phyloP scores from a whole-genome alignment of 2,329 filamentous ascomycete genomes.

The Aspergillus persii region DNA sequence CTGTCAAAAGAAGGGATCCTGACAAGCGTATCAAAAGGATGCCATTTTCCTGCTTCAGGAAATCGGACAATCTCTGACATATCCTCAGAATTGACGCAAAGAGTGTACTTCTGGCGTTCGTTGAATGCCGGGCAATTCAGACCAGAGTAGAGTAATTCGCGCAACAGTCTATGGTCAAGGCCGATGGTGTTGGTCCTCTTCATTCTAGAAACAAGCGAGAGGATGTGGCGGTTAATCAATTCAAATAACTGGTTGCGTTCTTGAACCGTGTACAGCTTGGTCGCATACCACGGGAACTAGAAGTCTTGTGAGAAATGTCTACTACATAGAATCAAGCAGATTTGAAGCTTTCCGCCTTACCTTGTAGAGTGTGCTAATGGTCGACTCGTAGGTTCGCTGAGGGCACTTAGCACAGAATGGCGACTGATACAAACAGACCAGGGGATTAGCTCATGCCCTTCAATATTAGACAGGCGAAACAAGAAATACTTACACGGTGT shows the following conservation, averaged over 20 bases:
- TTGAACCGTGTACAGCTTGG: constrained; percentile 44
- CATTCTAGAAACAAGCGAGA: constrained; percentile 66
- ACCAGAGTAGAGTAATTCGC: constrained; percentile 41
- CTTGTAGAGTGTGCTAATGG: constrained; percentile 53
- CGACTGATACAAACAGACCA: constrained; percentile 36
- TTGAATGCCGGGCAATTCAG: constrained; percentile 45
- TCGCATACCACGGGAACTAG: constrained; percentile 52
- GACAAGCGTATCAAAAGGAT: constrained; percentile 41
- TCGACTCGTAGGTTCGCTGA: constrained; percentile 53
- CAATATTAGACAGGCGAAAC: neutral
- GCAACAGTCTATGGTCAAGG: constrained; percentile 38
- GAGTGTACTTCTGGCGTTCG: constrained; percentile 42
- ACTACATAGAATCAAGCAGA: neutral
- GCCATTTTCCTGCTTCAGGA: constrained; percentile 30
- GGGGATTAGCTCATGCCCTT: neutral
- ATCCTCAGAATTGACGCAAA: constrained; percentile 29
- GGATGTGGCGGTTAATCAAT: constrained; percentile 56
- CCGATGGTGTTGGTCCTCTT: constrained; percentile 42
- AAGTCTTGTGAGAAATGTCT: constrained; percentile 9
- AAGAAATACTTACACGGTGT: constrained; percentile 44
- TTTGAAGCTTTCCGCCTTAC: constrained; percentile 23
- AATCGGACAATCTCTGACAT: constrained; percentile 19
- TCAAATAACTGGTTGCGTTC: constrained; percentile 49
- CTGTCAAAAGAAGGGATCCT: constrained; percentile 23
- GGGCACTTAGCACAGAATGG: constrained; percentile 50